These are phyloP conservation scores for Leptodontidium sp. DNA, from an alignment of 2,329 filamentous ascomycete genomes.

Conservation along the genomic window DNA sequence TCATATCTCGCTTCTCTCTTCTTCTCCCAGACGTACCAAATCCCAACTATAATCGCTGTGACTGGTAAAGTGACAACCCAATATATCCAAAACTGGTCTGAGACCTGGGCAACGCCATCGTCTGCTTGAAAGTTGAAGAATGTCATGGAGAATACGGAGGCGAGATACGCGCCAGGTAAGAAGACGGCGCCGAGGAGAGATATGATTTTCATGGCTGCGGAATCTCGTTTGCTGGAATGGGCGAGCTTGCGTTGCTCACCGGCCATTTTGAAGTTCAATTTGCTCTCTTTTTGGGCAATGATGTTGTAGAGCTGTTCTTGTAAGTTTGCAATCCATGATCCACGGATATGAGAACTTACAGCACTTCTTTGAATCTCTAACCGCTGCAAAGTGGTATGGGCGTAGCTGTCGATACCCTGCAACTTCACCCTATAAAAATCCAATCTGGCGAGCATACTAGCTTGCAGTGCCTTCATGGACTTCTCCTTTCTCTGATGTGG, in stretches of 20 bases:
- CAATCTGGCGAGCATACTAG: constrained; percentile 60
- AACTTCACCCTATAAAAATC: constrained; percentile 69
- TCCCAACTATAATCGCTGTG: constrained; percentile 60
- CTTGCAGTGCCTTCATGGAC: constrained; percentile 56
- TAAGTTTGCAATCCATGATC: constrained; percentile 13
- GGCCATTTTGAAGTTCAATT: constrained; percentile 67
- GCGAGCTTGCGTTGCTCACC: constrained; percentile 52
- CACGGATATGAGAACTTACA: constrained; percentile 50
- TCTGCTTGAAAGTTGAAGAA: constrained; percentile 66
- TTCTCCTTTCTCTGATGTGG: constrained; percentile 34
- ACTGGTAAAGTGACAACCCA: constrained; percentile 67
- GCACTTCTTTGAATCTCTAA: constrained; percentile 68
- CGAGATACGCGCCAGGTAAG: constrained; percentile 67
- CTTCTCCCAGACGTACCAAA: constrained; percentile 57
- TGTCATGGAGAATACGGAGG: constrained; percentile 71
- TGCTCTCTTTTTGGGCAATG: constrained; percentile 69
- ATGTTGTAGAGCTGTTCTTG: constrained; percentile 68
- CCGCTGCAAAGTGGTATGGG: constrained; percentile 66
- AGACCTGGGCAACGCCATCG: constrained; percentile 45
- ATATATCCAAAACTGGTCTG: constrained; percentile 66
- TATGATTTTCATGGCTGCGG: constrained; percentile 68
- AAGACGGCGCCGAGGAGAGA: constrained; percentile 70
- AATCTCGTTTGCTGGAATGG: constrained; percentile 51
- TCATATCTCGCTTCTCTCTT: constrained; percentile 38
- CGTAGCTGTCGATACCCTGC: constrained; percentile 69